Evolutionary conservation across 768 basidiomycete genomes (phyloP).

Genomic region (Leccinum arenicola): DNA sequence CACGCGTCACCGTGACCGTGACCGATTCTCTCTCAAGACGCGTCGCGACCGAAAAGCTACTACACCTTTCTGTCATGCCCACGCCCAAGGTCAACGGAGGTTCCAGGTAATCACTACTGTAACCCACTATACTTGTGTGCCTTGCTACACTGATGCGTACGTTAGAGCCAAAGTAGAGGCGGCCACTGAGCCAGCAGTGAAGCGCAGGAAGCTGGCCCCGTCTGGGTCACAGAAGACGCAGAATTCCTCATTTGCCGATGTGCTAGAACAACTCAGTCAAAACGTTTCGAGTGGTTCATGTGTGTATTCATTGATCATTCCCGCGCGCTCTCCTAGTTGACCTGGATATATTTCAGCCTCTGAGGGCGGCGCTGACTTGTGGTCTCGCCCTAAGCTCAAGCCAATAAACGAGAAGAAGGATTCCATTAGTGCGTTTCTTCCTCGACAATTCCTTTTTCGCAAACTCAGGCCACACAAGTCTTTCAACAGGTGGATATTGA

Average conservation of each 20-base stretch:
- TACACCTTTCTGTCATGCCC: slow-evolving; percentile 10
- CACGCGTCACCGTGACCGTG: slow-evolving; percentile 23
- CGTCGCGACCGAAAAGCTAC: background rate
- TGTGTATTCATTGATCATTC: slow-evolving; percentile 24
- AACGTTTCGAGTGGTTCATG: slow-evolving; percentile 42
- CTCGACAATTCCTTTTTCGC: background rate
- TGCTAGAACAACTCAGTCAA: slow-evolving; percentile 59
- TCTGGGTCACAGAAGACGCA: slow-evolving; percentile 30
- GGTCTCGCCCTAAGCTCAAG: slow-evolving; percentile 63
- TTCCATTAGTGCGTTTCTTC: slow-evolving; percentile 54
- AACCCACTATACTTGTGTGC: background rate
- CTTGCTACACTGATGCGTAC: slow-evolving; percentile 6
- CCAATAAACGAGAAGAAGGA: slow-evolving; percentile 59
- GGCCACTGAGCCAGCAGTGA: slow-evolving; percentile 41
- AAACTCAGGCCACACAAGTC: slow-evolving; percentile 40
- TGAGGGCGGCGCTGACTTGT: slow-evolving; percentile 76
- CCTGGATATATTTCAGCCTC: slow-evolving; percentile 39
- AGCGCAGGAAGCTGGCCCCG: slow-evolving; percentile 52
- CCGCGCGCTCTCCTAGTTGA: background rate
- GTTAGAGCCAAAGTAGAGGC: slow-evolving; percentile 25
- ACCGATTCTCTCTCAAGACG: background rate
- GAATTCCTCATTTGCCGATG: slow-evolving; percentile 54
- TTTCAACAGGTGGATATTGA: slow-evolving; percentile 98
- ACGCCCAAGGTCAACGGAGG: slow-evolving; percentile 10
- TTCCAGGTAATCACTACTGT: slow-evolving; percentile 12